Evolutionary conservation across 2,329 filamentous ascomycete species (phyloP), one percentile per base, ranked within the genome.

Genomic region (Botrytis medusae): DNA sequence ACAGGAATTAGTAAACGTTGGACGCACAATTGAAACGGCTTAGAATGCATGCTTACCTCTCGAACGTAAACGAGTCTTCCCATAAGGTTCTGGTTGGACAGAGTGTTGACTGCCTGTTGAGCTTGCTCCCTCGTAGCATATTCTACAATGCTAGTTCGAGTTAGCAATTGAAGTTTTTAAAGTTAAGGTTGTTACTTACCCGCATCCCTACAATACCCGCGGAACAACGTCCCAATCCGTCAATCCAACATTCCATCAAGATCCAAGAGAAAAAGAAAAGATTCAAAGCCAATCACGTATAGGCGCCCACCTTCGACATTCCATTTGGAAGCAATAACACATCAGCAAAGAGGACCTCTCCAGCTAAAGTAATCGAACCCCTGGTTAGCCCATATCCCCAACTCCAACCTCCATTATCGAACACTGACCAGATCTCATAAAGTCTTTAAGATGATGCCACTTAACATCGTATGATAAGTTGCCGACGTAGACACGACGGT

Each of bases 261-360:
- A 82, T 82, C 81, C 82, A 85, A 84, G 71, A 72, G 71, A 72
- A 84, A 86, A 84, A 83, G 80, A 84, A 86, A 86, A 85, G 83
- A 88, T 86, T 85, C 83, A 91, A 85, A 89, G 93, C 93, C 89
- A 91, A 90, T 92, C 92, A 95, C 88, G 87, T 90, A 88, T 93
- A 92, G 89, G 91, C 91, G 94, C 93, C 94, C 95, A 98, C 95
- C 95, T 99, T 99, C 93, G 95, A 98, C 96, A 99, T 99, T 95
- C 96, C 96, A 90, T 99, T 99, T 83, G 96, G 96, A 92, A 99
- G 94, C 85, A 97, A 89, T 86, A 99, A 91, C 83, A 99, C 96
- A 89, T 99, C 96, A 87, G 96, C 96, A 87, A 97, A 99, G 87
- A 98, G 91, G 84, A 99, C 96, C 85, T 98, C 95, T 89, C 96